Evolutionary conservation across 2,329 filamentous ascomycete genomes (phyloP).

Genomic region (Exophiala viscosa): DNA sequence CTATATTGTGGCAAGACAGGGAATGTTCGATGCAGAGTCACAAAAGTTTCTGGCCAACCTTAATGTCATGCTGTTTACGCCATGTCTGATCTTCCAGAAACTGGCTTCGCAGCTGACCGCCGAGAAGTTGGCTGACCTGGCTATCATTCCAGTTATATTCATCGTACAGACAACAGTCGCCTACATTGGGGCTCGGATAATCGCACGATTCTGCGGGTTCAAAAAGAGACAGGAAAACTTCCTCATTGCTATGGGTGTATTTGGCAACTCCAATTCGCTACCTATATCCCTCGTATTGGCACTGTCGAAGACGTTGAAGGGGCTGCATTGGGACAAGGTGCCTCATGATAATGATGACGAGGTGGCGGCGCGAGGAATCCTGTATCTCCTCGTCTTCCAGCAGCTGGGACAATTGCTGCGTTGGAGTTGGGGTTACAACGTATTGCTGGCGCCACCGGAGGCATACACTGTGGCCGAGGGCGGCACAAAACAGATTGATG

Average conservation of each 20-base stretch:
- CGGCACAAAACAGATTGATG: slow-evolving; percentile 34
- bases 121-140: slow-evolving; percentile 82
- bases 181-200: slow-evolving; percentile 67
- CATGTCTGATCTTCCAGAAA: slow-evolving; percentile 96
- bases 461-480: slow-evolving; percentile 45
- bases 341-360: slow-evolving; percentile 93
- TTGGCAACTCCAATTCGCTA: slow-evolving; percentile 96
- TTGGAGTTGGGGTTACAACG: slow-evolving; percentile 98
- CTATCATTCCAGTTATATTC: slow-evolving; percentile 94
- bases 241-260: slow-evolving; percentile 93
- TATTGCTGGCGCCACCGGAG: slow-evolving; percentile 81
- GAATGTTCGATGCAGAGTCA: slow-evolving; percentile 91
- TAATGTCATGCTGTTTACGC: slow-evolving; percentile 94
- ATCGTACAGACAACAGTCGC: slow-evolving; percentile 82
- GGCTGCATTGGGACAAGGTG: slow-evolving; percentile 88
- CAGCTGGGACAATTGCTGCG: slow-evolving; percentile 91
- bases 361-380: slow-evolving; percentile 85
- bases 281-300: slow-evolving; percentile 95
- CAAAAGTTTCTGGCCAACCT: slow-evolving; percentile 96
- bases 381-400: slow-evolving; percentile 96
- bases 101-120: slow-evolving; percentile 90
- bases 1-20: slow-evolving; percentile 83
- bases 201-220: slow-evolving; percentile 75
- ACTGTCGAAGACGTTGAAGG: slow-evolving; percentile 83
- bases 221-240: slow-evolving; percentile 86